phyloP scores from a whole-genome alignment of 257 asterid species.

The Nicotiana noctiflora region DNA sequence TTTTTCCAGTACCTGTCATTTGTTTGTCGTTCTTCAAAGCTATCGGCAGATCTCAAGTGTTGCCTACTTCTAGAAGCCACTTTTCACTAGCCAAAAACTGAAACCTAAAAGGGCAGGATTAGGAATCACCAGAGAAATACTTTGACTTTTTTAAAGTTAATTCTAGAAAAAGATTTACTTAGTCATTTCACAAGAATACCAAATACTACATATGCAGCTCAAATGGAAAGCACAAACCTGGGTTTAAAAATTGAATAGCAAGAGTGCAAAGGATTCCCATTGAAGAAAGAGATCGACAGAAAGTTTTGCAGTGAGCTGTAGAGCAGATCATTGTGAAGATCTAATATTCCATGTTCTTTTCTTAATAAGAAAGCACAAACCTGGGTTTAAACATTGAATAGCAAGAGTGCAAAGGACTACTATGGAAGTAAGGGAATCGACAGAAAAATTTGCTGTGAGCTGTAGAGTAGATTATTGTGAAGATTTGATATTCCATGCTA shows the following conservation, averaged over 20 bases:
- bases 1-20: neutral
- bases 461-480: neutral
- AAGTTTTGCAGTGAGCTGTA: too few relatives aligned
- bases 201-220: neutral
- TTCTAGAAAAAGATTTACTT: neutral
- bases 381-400: too few relatives aligned
- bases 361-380: too few relatives aligned
- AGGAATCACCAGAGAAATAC: slow-evolving; percentile 1
- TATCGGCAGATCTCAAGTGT: neutral
- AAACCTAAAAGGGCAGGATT: neutral
- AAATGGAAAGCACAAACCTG: neutral
- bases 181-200: slow-evolving; percentile 1
- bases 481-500: neutral
- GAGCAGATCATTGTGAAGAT: too few relatives aligned
- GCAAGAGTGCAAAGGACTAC: neutral
- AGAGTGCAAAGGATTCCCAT: neutral
- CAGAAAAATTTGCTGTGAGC: neutral
- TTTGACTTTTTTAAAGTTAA: neutral
- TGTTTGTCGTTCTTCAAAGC: neutral
- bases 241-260: neutral
- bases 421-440: neutral
- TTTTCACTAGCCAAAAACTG: neutral
- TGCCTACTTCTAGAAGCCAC: neutral
- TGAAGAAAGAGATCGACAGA: too few relatives aligned
- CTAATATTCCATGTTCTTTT: too few relatives aligned